Conservation (phyloP, 179 eudicot genomes). For the Beta lomatogona region DNA sequence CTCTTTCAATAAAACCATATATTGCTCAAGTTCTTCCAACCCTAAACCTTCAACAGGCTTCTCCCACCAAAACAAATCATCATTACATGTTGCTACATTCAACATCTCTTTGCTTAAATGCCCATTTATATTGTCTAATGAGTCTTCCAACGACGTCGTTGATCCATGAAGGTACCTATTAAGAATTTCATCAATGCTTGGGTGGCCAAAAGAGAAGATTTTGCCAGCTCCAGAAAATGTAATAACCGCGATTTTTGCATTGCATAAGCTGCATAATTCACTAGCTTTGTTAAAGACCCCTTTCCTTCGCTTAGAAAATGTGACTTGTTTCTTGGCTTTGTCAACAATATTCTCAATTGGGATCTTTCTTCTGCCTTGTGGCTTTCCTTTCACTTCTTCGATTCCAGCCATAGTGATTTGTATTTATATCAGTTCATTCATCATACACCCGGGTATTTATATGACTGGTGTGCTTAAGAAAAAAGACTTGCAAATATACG, state of each 20-base stretch:
- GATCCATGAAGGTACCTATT: slow-evolving; percentile 1
- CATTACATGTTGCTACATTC: not conserved
- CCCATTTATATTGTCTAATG: not conserved
- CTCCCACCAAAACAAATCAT: slow-evolving; percentile 23
- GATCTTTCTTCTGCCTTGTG: slow-evolving; percentile 17
- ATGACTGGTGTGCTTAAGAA: not conserved
- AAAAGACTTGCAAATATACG: not conserved
- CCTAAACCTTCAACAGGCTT: slow-evolving; percentile 6
- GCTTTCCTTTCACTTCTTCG: not conserved
- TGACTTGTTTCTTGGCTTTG: slow-evolving; percentile 7
- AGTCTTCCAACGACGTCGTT: not conserved
- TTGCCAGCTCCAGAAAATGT: slow-evolving; percentile 20
- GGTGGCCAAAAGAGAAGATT: slow-evolving; percentile 6
- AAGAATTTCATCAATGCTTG: slow-evolving; percentile 8
- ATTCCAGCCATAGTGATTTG: not conserved
- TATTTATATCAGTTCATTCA: not conserved
- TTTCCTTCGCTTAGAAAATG: slow-evolving; percentile 18
- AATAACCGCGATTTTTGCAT: slow-evolving; percentile 6
- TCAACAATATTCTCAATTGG: slow-evolving; percentile 2
- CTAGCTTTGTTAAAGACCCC: slow-evolving; percentile 11
- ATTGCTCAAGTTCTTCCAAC: slow-evolving; percentile 17
- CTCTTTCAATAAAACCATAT: not conserved
- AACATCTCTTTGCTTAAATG: not conserved
- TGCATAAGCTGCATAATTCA: slow-evolving; percentile 1
- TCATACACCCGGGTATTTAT: too few species aligned